Evolutionary conservation across 108 stramenopile species (phyloP).

Genomic region (Cylindrotheca fusiformis): DNA sequence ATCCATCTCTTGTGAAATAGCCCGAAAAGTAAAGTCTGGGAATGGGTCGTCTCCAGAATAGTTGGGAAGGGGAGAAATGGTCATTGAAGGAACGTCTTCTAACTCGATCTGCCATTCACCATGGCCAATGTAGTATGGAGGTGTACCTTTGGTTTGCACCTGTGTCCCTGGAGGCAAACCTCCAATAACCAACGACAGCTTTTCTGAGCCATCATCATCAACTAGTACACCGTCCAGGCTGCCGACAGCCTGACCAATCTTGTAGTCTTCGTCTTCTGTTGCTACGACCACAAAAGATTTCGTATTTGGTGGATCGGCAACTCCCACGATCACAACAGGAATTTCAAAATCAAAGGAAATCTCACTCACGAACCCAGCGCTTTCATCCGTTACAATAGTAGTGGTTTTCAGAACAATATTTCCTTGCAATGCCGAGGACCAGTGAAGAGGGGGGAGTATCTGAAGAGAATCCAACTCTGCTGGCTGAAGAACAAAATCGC

Average conservation of each 20-base stretch:
- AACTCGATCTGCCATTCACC: neutral
- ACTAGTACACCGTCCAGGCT: slow-evolving; percentile 2
- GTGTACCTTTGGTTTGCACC: neutral
- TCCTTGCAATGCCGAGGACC: slow-evolving; percentile 1
- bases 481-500: neutral
- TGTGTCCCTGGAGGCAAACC: neutral
- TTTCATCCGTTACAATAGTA: neutral
- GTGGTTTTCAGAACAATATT: slow-evolving; percentile 6
- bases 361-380: neutral
- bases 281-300: slow-evolving; percentile 1
- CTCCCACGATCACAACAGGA: slow-evolving; percentile 3
- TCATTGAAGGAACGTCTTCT: neutral
- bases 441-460: slow-evolving; percentile 1
- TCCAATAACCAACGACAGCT: neutral
- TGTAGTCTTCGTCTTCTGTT: slow-evolving; percentile 4
- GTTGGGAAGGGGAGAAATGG: neutral
- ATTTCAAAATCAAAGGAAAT: neutral
- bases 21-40: neutral
- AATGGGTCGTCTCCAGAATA: neutral
- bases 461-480: neutral
- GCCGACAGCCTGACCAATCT: neutral
- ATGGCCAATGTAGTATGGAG: neutral
- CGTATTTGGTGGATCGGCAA: slow-evolving; percentile 1
- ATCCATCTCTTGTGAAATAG: slow-evolving; percentile 7
- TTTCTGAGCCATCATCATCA: slow-evolving; percentile 3